Base-by-base conservation (phyloP, 257 asterid species). In the Ilex aquifolium region DNA sequence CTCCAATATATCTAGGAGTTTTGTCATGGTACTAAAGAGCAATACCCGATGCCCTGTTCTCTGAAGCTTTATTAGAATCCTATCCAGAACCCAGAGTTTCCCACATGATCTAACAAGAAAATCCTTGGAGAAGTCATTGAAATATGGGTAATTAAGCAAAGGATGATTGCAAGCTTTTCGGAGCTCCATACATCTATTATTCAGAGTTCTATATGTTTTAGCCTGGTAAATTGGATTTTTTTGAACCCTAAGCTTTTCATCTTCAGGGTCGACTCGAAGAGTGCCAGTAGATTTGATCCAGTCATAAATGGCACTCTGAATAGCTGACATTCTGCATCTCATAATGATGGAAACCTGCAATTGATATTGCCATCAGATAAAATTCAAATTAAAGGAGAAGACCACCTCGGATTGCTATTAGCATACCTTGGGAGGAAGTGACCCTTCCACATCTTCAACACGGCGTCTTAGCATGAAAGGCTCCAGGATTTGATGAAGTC, bases 381-480 rank as follows among this genome's bases (percentile, higher is more conserved):
- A 46, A 62, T 61, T 62, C 32, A 62, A 13, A 53, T 7, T 42
- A 57, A 65, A 66, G 69, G 50, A 32, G 57, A 32, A 31, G 12
- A 49, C 11, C 64, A 62, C 44, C 61, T 10, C 62, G 29, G 53
- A 69, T 68, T 65, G 56, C 58, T 61, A 62, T 7, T 68, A 66
- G 40, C 60, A 66, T 77, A 88, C 99, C 97, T 93, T 93, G 52
- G 99, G 97, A 68, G 99, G 99, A 74, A 93, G 99, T 60, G 97
- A 90, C 59, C 99, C 99, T 86, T 93, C 99, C 66, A 93, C 99
- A 77, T 93, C 99, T 80, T 93, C 97, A 57, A 93, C 99, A 61
- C 99, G 97, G 15, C 97, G 99, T 82, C 99, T 79, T 63, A 93
- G 99, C 99, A 93, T 93, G 79, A 93, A 93, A 71, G 97, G 99